Conservation (phyloP, 768 basidiomycete genomes). For the Auricularia heimuer region DNA sequence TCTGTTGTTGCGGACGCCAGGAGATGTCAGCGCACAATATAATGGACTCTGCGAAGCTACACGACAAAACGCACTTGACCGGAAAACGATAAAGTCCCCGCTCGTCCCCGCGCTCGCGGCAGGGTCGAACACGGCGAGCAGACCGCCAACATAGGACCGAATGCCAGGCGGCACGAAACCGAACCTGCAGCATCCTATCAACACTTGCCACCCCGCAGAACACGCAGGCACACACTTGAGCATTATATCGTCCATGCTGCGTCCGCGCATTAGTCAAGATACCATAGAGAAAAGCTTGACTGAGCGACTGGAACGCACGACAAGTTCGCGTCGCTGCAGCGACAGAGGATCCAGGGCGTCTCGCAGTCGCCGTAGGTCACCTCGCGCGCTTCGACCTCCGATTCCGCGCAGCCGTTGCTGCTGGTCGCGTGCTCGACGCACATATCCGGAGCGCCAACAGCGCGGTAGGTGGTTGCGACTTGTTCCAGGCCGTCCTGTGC, state of each 20-base stretch:
- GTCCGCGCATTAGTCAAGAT: not conserved
- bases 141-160: not conserved
- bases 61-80: not conserved
- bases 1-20: not conserved
- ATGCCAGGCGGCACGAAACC: not conserved
- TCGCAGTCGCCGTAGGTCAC: slow-evolving; percentile 1
- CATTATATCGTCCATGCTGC: not conserved
- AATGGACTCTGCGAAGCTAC: no score
- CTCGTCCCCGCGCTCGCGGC: not conserved
- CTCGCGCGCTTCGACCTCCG: not conserved
- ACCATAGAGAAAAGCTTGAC: no score
- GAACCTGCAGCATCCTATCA: not conserved
- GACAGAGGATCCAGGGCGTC: not conserved
- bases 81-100: not conserved
- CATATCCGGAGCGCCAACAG: not conserved
- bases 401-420: not conserved
- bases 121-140: not conserved
- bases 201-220: not conserved
- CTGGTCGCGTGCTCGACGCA: not conserved
- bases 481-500: not conserved
- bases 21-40: no score
- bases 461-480: not conserved
- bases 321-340: not conserved
- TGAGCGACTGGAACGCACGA: not conserved
- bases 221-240: not conserved